A percentile compares a stretch with the other conserved stretches of the same genome.
Evolutionary conservation across 129 eudicot genomes (phyloP).

Genomic region (Mikania micrantha): DNA sequence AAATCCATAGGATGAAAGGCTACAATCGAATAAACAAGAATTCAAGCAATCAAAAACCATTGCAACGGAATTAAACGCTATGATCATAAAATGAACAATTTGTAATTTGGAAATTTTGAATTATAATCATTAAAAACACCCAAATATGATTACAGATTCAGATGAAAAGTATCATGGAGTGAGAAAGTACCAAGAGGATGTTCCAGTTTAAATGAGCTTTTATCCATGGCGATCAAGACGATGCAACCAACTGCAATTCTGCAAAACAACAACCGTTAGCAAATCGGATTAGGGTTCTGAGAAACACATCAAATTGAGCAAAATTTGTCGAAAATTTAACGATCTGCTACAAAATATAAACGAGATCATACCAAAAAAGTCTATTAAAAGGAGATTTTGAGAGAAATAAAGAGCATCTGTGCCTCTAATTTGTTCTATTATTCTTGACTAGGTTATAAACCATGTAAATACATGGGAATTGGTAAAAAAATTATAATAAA

Average conservation of each 20-base stretch:
- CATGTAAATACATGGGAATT: too few species aligned
- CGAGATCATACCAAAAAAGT: background rate
- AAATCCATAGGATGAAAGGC: background rate
- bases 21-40: background rate
- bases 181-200: slow-evolving; percentile 68
- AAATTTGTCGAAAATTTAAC: background rate
- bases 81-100: too few species aligned
- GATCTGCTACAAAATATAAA: background rate
- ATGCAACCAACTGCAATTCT: slow-evolving; percentile 13
- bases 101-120: too few species aligned
- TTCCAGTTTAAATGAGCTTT: slow-evolving; percentile 77
- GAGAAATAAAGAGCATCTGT: background rate
- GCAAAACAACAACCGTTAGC: background rate
- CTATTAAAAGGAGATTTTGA: background rate
- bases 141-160: background rate
- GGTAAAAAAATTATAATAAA: too few species aligned
- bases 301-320: background rate
- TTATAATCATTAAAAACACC: too few species aligned
- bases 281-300: slow-evolving; percentile 25
- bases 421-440: slow-evolving; percentile 12
- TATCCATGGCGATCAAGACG: slow-evolving; percentile 46
- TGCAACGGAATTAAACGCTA: background rate
- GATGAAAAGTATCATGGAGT: background rate
- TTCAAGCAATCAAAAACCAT: background rate
- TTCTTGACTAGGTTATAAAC: slow-evolving; percentile 17